These are phyloP conservation scores for Sclerotinia nivalis DNA, from an alignment of 2,329 filamentous ascomycete species.

Conservation along the genomic window DNA sequence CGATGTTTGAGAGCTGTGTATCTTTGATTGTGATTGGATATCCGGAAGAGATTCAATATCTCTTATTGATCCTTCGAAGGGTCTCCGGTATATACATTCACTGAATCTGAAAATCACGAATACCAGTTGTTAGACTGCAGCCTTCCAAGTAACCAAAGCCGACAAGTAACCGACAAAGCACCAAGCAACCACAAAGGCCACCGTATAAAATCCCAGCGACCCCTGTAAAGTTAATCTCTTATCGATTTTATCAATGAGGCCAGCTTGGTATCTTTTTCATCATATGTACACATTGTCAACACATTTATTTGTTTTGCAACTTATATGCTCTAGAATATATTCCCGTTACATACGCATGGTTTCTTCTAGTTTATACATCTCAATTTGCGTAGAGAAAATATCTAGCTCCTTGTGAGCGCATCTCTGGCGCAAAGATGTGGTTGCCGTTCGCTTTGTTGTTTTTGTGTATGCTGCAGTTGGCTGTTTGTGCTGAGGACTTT, in stretches of 20 bases:
- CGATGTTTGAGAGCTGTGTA: no score
- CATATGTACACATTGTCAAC: constrained; percentile 11
- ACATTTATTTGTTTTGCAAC: constrained; percentile 15
- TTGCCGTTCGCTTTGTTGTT: constrained; percentile 55
- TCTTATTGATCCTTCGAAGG: no score
- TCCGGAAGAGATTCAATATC: neutral
- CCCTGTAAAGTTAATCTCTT: constrained; percentile 13
- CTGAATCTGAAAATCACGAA: no score
- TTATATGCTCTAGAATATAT: neutral
- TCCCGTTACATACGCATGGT: constrained; percentile 10
- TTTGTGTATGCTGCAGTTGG: constrained; percentile 55
- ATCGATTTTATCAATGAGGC: constrained; percentile 24
- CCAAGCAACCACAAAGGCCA: neutral
- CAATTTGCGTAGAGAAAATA: constrained; percentile 17
- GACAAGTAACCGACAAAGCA: no score
- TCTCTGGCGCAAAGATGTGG: constrained; percentile 47
- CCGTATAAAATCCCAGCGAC: neutral
- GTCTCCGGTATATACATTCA: neutral
- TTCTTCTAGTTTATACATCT: constrained; percentile 3
- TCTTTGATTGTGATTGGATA: no score
- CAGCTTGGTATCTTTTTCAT: constrained; percentile 26
- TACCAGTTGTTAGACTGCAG: no score
- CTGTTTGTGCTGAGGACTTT: constrained; percentile 67
- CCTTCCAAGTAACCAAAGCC: no score
- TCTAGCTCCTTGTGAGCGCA: constrained; percentile 28